These are phyloP conservation scores for Kodamaea sp. DNA, from an alignment of 1,139 yeast species.

Conservation along the genomic window DNA sequence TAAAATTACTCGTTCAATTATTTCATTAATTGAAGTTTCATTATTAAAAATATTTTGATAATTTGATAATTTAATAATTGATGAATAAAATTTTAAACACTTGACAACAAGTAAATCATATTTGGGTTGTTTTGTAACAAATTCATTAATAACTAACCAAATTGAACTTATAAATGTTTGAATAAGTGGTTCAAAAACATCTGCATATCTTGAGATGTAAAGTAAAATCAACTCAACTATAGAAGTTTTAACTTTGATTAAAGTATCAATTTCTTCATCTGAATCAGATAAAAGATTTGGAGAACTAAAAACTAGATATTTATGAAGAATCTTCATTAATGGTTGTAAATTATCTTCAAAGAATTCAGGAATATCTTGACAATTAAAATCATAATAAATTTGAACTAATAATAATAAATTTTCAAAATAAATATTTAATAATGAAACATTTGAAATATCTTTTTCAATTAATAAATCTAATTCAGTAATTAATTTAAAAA, in stretches of 20 bases:
- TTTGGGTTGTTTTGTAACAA: slow-evolving; percentile 65
- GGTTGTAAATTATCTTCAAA: slow-evolving; percentile 83
- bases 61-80: slow-evolving; percentile 68
- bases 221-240: slow-evolving; percentile 82
- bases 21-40: slow-evolving; percentile 67
- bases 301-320: slow-evolving; percentile 64
- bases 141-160: slow-evolving; percentile 70
- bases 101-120: slow-evolving; percentile 83
- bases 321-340: slow-evolving; percentile 80
- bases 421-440: slow-evolving; percentile 58
- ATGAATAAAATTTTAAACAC: slow-evolving; percentile 75
- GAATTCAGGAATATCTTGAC: slow-evolving; percentile 97
- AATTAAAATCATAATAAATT: slow-evolving; percentile 87
- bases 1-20: slow-evolving; percentile 76
- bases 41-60: slow-evolving; percentile 60
- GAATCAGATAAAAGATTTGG: slow-evolving; percentile 53
- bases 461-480: slow-evolving; percentile 65
- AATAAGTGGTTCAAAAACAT: slow-evolving; percentile 75
- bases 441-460: slow-evolving; percentile 28
- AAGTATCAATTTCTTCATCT: slow-evolving; percentile 69
- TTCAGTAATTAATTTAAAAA: slow-evolving; percentile 58
- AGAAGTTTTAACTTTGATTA: slow-evolving; percentile 74
- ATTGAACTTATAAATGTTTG: slow-evolving; percentile 76
- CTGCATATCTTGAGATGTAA: slow-evolving; percentile 88
- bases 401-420: slow-evolving; percentile 70